Percentiles rank a stretch among this genome's conserved stretches.
Evolutionary conservation across 2,329 filamentous ascomycete genomes (phyloP).

Genomic region (Lasiodiplodia gonubiensis): DNA sequence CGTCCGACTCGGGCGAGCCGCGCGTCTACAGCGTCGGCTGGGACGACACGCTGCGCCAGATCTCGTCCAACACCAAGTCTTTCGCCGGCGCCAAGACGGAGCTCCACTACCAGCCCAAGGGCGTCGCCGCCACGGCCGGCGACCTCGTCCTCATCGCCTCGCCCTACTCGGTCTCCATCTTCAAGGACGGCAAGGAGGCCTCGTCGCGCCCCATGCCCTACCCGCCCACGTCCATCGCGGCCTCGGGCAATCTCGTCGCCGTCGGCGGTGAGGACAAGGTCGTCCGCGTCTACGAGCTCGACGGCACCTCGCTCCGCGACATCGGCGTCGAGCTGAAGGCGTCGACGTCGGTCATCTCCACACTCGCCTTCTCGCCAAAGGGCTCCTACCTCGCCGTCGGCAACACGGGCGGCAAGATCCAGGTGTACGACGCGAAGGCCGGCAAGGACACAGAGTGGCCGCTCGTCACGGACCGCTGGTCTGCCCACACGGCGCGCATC

Average conservation of each 20-base stretch:
- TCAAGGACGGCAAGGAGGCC: slow-evolving; percentile 60
- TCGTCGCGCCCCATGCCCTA: slow-evolving; percentile 67
- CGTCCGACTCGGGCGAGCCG: slow-evolving; percentile 45
- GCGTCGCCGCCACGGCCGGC: slow-evolving; percentile 62
- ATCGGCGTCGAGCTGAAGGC: slow-evolving; percentile 64
- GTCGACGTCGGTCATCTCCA: slow-evolving; percentile 74
- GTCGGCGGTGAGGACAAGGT: slow-evolving; percentile 77
- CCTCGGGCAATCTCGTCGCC: slow-evolving; percentile 67
- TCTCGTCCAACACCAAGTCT: slow-evolving; percentile 75
- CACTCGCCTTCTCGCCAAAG: slow-evolving; percentile 80
- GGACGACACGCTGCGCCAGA: slow-evolving; percentile 86
- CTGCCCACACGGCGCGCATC: slow-evolving; percentile 71
- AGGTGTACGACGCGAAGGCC: slow-evolving; percentile 69
- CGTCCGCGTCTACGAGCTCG: slow-evolving; percentile 74
- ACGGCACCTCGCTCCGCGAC: slow-evolving; percentile 60
- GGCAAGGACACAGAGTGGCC: slow-evolving; percentile 59
- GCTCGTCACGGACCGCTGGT: slow-evolving; percentile 80
- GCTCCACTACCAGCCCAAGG: slow-evolving; percentile 81
- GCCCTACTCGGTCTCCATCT: slow-evolving; percentile 54
- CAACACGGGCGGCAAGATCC: slow-evolving; percentile 83
- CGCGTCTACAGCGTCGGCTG: slow-evolving; percentile 85
- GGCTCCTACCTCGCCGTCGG: slow-evolving; percentile 82
- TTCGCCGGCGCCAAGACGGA: slow-evolving; percentile 73
- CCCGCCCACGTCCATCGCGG: slow-evolving; percentile 73
- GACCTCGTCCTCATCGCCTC: slow-evolving; percentile 58